phyloP scores from a whole-genome alignment of 2,329 filamentous ascomycete species.

The Cercospora janseana region DNA sequence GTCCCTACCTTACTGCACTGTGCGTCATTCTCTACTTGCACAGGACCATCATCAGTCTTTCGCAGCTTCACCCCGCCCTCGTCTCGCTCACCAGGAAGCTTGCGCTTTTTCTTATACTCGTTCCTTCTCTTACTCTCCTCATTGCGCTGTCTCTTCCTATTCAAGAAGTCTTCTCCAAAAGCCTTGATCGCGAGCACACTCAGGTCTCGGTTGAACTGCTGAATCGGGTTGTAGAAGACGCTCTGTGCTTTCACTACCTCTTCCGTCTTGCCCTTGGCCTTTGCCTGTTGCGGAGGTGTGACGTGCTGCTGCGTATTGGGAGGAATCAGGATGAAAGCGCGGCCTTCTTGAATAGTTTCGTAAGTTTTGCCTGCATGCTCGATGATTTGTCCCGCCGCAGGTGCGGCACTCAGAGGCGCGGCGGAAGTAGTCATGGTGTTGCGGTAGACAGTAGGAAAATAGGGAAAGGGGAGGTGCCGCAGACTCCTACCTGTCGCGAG shows the following conservation, averaged over 20 bases:
- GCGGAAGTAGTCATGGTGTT: constrained; percentile 5
- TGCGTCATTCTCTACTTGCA: neutral
- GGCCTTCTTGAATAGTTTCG: constrained; percentile 63
- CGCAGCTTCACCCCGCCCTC: constrained; percentile 17
- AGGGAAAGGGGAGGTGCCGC: constrained; percentile 3
- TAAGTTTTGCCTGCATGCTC: constrained; percentile 37
- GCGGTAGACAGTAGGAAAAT: constrained; percentile 6
- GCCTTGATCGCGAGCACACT: constrained; percentile 89
- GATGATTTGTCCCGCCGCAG: constrained; percentile 35
- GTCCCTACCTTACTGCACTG: neutral
- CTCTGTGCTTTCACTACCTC: constrained; percentile 57
- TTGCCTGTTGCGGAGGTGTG: constrained; percentile 46
- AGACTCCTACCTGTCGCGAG: constrained; percentile 20
- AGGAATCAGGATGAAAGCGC: constrained; percentile 66
- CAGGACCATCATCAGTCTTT: constrained; percentile 17
- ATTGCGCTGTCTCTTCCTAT: constrained; percentile 30
- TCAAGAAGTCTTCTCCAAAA: constrained; percentile 66
- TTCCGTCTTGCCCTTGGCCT: constrained; percentile 42
- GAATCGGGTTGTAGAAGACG: constrained; percentile 98
- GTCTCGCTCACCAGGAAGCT: constrained; percentile 35
- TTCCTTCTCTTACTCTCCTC: constrained; percentile 37
- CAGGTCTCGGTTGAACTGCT: constrained; percentile 96
- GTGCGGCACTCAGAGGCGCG: constrained; percentile 27
- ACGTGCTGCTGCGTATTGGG: constrained; percentile 49
- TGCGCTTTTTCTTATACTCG: constrained; percentile 34